phyloP scores from a whole-genome alignment of 2,329 filamentous ascomycete genomes.

The Aureobasidium vineae region DNA sequence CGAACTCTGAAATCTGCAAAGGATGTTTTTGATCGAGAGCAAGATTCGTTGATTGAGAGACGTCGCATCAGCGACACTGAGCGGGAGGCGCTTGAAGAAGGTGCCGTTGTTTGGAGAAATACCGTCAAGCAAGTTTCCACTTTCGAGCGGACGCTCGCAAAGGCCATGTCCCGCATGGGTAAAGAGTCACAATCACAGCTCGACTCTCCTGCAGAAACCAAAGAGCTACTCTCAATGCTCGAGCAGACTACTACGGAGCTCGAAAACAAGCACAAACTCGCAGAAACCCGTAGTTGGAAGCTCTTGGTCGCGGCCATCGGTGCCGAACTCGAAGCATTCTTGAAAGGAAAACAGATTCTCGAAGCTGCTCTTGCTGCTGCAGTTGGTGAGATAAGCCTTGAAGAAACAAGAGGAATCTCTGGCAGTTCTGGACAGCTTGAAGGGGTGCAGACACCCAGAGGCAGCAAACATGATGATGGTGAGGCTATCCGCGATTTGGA shows the following conservation, averaged over 20 bases:
- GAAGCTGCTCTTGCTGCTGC: conserved; percentile 38
- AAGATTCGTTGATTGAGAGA: conserved; percentile 55
- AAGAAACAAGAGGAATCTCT: conserved; percentile 6
- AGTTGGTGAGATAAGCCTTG: conserved; percentile 36
- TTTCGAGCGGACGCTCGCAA: conserved; percentile 65
- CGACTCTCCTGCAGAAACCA: conserved; percentile 31
- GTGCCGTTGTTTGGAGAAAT: conserved; percentile 64
- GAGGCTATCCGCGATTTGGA: conserved; percentile 36
- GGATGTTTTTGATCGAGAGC: conserved; percentile 67
- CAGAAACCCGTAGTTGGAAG: conserved; percentile 67
- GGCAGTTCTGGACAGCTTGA: not conserved
- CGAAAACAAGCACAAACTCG: conserved; percentile 53
- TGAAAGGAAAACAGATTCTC: conserved; percentile 60
- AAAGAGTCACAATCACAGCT: conserved; percentile 21
- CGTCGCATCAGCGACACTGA: conserved; percentile 61
- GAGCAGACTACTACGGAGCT: conserved; percentile 56
- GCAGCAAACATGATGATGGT: conserved; percentile 30
- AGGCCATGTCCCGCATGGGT: conserved; percentile 49
- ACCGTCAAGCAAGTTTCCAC: conserved; percentile 58
- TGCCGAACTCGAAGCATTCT: conserved; percentile 68
- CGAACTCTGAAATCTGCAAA: conserved; percentile 69
- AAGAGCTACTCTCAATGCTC: conserved; percentile 55
- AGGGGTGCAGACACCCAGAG: conserved; percentile 10
- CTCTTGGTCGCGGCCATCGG: conserved; percentile 72
- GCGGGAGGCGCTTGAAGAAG: conserved; percentile 64